A percentile compares a stretch with the other conserved stretches of the same genome.
Conservation (phyloP, 768 basidiomycete species). For the Rhodotorula toruloides region DNA sequence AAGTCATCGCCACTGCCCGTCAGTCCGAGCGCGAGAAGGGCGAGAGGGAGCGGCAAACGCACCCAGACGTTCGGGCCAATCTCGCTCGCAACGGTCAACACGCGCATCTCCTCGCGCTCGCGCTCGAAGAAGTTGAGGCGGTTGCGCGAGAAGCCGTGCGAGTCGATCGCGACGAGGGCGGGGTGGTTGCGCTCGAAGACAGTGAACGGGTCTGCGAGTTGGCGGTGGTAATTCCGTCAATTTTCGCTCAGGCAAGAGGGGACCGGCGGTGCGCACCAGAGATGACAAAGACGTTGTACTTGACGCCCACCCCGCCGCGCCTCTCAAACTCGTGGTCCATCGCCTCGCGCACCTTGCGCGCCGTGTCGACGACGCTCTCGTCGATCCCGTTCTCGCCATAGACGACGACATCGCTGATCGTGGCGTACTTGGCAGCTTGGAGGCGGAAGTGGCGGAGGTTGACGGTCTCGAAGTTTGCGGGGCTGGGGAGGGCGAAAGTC, state of each 20-base stretch:
- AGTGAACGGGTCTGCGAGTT: constrained; percentile 44
- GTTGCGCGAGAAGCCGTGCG: constrained; percentile 41
- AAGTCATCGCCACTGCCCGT: background rate
- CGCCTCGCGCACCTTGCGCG: constrained; percentile 30
- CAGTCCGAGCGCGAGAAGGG: background rate
- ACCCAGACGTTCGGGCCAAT: constrained; percentile 52
- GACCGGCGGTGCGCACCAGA: constrained; percentile 48
- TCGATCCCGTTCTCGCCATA: constrained; percentile 63
- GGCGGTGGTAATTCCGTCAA: background rate
- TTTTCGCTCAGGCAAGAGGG: no score
- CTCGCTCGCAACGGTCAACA: constrained; percentile 74
- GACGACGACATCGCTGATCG: constrained; percentile 81
- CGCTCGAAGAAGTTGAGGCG: constrained; percentile 69
- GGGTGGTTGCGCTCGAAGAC: constrained; percentile 46
- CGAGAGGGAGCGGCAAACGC: constrained; percentile 4
- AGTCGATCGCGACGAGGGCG: constrained; percentile 46
- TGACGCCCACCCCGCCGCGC: constrained; percentile 5
- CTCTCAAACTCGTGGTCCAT: constrained; percentile 28
- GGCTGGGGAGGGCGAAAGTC: constrained; percentile 10
- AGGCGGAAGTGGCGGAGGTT: constrained; percentile 72
- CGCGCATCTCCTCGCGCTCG: constrained; percentile 84
- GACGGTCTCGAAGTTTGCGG: constrained; percentile 20
- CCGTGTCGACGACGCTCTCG: constrained; percentile 34
- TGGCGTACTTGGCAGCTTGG: constrained; percentile 78
- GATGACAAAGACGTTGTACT: constrained; percentile 74